Evolutionary conservation across 345 rosid species (phyloP).

Genomic region (Hirschfeldia incana): DNA sequence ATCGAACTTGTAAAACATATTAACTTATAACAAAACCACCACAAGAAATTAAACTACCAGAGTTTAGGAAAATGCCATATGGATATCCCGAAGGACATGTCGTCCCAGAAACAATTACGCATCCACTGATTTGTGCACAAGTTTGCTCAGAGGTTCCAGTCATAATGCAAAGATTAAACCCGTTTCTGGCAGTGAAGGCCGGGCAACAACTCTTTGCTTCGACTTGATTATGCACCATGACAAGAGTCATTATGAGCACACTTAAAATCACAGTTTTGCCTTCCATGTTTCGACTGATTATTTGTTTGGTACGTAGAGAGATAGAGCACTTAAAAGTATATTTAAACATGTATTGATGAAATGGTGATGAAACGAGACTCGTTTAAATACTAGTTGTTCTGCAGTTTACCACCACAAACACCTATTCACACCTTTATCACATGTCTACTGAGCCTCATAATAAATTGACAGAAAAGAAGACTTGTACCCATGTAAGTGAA

Average conservation of each 20-base stretch:
- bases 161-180: no score
- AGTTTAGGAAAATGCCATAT: no score
- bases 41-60: no score
- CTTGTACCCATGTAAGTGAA: no score
- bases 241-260: background rate
- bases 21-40: background rate
- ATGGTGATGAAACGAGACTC: background rate
- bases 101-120: no score
- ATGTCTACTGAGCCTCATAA: no score
- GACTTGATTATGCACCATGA: background rate
- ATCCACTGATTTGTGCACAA: no score
- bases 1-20: background rate
- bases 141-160: no score
- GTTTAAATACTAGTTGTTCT: background rate
- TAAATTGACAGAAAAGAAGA: no score
- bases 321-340: background rate
- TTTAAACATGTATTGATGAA: background rate
- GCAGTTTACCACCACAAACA: background rate
- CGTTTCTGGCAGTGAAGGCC: no score
- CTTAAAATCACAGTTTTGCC: background rate
- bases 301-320: background rate
- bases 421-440: background rate
- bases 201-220: no score
- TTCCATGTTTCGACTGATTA: background rate
- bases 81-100: no score